These are phyloP conservation scores for Mucor irregularis DNA, from an alignment of 371 early-diverging fungal species.

Conservation along the genomic window DNA sequence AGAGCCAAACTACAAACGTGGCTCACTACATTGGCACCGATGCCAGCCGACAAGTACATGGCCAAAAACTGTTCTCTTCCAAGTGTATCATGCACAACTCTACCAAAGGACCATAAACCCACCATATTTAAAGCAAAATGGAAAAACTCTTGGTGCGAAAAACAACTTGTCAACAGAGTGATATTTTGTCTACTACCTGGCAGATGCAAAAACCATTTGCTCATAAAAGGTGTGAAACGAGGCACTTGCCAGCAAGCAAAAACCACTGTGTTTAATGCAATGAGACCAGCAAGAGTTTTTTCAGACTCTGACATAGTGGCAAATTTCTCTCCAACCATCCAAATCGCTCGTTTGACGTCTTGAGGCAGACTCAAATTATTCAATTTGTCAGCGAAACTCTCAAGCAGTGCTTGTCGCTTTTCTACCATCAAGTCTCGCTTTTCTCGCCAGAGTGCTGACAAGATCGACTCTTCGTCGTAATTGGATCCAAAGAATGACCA, in stretches of 20 bases:
- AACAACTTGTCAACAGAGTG: slow-evolving; percentile 67
- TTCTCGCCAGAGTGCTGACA: slow-evolving; percentile 3
- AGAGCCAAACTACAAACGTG: slow-evolving; percentile 54
- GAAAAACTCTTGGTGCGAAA: slow-evolving; percentile 63
- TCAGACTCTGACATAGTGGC: slow-evolving; percentile 43
- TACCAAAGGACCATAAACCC: slow-evolving; percentile 64
- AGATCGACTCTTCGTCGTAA: slow-evolving; percentile 2
- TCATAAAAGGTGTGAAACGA: slow-evolving; percentile 62
- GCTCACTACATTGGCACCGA: slow-evolving; percentile 58
- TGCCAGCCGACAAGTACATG: slow-evolving; percentile 67
- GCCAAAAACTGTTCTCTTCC: slow-evolving; percentile 76
- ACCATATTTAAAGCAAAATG: slow-evolving; percentile 74
- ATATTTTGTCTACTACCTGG: slow-evolving; percentile 55
- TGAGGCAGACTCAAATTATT: slow-evolving; percentile 24
- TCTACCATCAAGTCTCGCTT: slow-evolving; percentile 6
- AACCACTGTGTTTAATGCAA: slow-evolving; percentile 62
- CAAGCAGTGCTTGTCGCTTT: slow-evolving; percentile 9
- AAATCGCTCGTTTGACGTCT: slow-evolving; percentile 35
- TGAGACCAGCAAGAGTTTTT: slow-evolving; percentile 52
- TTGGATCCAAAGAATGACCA: slow-evolving; percentile 12
- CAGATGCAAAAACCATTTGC: slow-evolving; percentile 65
- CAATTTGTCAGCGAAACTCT: background rate
- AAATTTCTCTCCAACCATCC: slow-evolving; percentile 36
- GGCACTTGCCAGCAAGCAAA: slow-evolving; percentile 70
- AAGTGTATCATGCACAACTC: slow-evolving; percentile 41